Conservation (phyloP, 441 rosid genomes). For the Jatropha podagrica region DNA sequence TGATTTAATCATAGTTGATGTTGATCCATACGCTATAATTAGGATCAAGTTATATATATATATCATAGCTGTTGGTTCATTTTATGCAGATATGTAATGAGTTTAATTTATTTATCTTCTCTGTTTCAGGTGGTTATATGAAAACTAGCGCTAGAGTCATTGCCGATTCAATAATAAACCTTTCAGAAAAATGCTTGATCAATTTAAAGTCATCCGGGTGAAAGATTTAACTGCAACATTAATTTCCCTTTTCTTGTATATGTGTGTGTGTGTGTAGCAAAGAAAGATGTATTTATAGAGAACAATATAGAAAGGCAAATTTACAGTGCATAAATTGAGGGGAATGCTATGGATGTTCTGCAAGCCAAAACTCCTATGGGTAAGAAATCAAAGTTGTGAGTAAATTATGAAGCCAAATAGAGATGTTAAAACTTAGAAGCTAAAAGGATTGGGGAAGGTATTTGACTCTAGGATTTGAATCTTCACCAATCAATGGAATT, state of each 20-base stretch:
- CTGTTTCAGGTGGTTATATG: conserved; percentile 88
- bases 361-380: not conserved
- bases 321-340: not conserved
- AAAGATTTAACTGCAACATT: not conserved
- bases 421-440: not conserved
- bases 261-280: too few relatives aligned
- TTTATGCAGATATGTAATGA: not conserved
- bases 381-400: not conserved
- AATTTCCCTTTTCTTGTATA: not conserved
- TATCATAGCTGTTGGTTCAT: not conserved
- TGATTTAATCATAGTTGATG: not conserved
- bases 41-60: not conserved
- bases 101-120: not conserved
- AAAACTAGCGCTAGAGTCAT: conserved; percentile 89
- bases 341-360: not conserved
- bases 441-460: not conserved
- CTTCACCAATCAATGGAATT: not conserved
- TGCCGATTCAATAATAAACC: conserved; percentile 79
- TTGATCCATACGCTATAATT: not conserved
- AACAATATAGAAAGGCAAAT: not conserved
- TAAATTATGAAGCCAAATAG: not conserved
- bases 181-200: conserved; percentile 59
- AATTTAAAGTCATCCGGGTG: conserved; percentile 20
- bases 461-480: not conserved
- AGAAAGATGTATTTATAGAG: too few relatives aligned